Evolutionary conservation across 208 protist species (phyloP), one percentile per base, ranked within the genome.

Genomic region (Porcisia hertigi): DNA sequence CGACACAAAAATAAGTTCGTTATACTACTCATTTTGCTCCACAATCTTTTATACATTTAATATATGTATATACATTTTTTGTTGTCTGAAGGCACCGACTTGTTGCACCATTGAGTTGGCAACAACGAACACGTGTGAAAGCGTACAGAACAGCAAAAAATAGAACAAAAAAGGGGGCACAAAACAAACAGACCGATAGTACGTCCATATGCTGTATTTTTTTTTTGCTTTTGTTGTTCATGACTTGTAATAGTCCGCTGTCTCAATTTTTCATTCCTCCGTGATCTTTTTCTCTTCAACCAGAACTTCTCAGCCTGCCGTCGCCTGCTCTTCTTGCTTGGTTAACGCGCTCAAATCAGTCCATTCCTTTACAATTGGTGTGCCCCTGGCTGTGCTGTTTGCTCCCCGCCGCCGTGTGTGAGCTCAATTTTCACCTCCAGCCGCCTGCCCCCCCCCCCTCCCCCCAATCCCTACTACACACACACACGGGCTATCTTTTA

Each of bases 201-300:
- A 41, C 57, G 11, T 16, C 57, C 54, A 30, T 23, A 58, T 23
- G 23, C 54, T 71, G 43, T 57, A 14, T 39, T 71, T 52, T 18
- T 30, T 47, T 14, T 53, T 39, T 43, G 18, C 18, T 12, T 45
- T 72, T 65, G 16, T 23, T 69, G 30, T 0, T 30, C 30, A 30
- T 30, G 30, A 30, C 30, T 30, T 30, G 30, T 30, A 30, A 30
- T 30, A 30, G 30, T 11, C 1, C 3, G 23, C 41, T 9, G 5
- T 76, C 2, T 76, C n/a, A 43, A 66, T 73, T 43, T 54, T 23
- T 66, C 0, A 30, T 34, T 49, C 23, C 39, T 36, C 57, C 14
- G 34, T 49, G 45, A 47, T 69, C 53, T 39, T 80, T 65, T 64
- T 71, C 45, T 74, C 70, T 16, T 54, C 9, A 1, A 23, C 18